Base-by-base conservation (phyloP, 768 basidiomycete genomes). In the Mycena vulgaris region DNA sequence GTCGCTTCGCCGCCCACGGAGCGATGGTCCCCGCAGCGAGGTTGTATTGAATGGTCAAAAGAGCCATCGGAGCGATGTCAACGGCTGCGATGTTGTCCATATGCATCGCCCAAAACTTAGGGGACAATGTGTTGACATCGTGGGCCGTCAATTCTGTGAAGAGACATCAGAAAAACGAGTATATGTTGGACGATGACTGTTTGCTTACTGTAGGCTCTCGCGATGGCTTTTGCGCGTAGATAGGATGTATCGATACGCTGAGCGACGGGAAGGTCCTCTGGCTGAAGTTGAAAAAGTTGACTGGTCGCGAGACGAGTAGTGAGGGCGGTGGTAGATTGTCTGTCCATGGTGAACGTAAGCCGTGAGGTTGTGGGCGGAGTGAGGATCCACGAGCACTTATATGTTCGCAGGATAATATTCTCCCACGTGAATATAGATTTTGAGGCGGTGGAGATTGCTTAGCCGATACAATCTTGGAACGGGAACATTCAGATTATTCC, bases 61-160 rank as follows among this genome's bases (percentile, higher is more conserved):
- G 70, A 5, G 78, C 79, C 17, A 68, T 75, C 3, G 78, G 71
- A 3, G 77, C 80, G 14, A 74, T 78, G 70, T 82, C 82, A 25
- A 78, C 45, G 8, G 66, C 40, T 5, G 61, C 53, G 23, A 81
- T 79, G 19, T 78, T 78, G 64, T 82, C 79, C 6, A 59, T 75
- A 59, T 82, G 78, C 45, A 83, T 47, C 14, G 77, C 74, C 82
- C 81, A 83, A 63, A 80, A 83, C 51, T 78, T 80, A 9, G 74
- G 74, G 5, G 78, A 71, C 25, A 80, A 70, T 25, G 65, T 66
- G n/a, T 74, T 73, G 9, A 79, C 71, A 63, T 83, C 82, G 40
- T 80, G 61, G 11, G 73, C 63, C 11, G 77, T 79, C 33, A 82
- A 53, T 25, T 68, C 81, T 82, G 42, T 9, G 8, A 45, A 28